phyloP scores from a whole-genome alignment of 2,329 filamentous ascomycete species.

The Magnaporthales sp. region DNA sequence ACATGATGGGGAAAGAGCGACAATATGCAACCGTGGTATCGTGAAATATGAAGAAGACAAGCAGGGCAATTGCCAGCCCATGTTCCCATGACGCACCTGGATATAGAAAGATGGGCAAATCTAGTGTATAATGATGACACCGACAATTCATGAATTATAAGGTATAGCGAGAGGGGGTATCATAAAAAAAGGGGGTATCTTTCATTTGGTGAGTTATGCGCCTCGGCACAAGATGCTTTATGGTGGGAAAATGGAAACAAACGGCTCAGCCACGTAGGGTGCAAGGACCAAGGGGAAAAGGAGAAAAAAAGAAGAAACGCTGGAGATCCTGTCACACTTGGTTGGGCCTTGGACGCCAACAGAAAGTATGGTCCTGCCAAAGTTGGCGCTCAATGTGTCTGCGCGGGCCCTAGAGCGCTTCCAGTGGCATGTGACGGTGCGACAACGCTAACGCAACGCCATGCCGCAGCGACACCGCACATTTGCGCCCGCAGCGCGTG shows the following conservation, averaged over 20 bases:
- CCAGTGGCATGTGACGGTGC: not conserved
- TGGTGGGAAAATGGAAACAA: not conserved
- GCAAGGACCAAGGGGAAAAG: not conserved
- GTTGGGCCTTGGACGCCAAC: not conserved
- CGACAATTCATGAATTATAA: not conserved
- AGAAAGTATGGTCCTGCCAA: not conserved
- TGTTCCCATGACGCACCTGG: not conserved
- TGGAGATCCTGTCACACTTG: not conserved
- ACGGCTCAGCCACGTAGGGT: conserved; percentile 1
- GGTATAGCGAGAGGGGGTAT: not conserved
- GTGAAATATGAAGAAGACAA: not conserved
- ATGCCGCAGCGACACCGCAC: not conserved
- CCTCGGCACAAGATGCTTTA: not conserved
- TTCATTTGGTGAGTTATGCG: not conserved
- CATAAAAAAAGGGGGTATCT: not conserved
- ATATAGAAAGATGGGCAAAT: not conserved
- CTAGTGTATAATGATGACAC: not conserved
- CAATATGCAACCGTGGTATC: not conserved
- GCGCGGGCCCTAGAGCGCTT: not conserved
- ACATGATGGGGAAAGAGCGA: not conserved
- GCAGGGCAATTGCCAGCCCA: not conserved
- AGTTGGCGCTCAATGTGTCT: not conserved
- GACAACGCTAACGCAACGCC: not conserved
- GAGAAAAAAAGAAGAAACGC: not conserved
- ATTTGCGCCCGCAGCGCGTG: not conserved